Percentiles rank a stretch among this genome's conserved stretches.
These are phyloP conservation scores for Ophiostoma ulmi DNA, from an alignment of 2,329 filamentous ascomycete species.

Conservation along the genomic window DNA sequence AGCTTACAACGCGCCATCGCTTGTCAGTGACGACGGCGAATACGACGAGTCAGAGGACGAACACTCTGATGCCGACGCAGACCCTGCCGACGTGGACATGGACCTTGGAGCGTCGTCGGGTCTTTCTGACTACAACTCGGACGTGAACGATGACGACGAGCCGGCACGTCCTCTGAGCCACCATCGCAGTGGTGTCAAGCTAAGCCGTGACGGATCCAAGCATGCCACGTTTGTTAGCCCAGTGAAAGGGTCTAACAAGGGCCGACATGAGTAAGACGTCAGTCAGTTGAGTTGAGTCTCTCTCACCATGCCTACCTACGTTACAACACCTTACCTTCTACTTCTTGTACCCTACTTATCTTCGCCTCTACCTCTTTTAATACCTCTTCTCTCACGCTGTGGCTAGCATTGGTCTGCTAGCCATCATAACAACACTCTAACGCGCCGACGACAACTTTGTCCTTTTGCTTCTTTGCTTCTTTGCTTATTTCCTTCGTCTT, in stretches of 20 bases:
- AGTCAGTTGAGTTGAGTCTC: too few species aligned
- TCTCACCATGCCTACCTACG: neutral
- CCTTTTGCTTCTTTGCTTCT: neutral
- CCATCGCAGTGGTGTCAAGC: slow-evolving; percentile 41
- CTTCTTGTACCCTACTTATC: slow-evolving; percentile 22
- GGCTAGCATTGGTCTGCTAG: neutral
- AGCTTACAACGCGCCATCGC: slow-evolving; percentile 71
- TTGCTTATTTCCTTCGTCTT: neutral
- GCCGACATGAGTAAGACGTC: slow-evolving; percentile 32
- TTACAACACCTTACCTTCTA: neutral
- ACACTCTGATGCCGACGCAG: slow-evolving; percentile 50
- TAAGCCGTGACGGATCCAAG: slow-evolving; percentile 52
- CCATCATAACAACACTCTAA: neutral
- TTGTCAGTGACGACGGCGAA: slow-evolving; percentile 76
- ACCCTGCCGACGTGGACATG: slow-evolving; percentile 54
- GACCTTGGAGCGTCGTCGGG: slow-evolving; percentile 48
- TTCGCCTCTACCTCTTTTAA: slow-evolving; percentile 18
- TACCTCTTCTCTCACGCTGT: neutral
- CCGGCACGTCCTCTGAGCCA: slow-evolving; percentile 41
- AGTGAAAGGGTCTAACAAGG: slow-evolving; percentile 40
- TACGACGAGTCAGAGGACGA: slow-evolving; percentile 68
- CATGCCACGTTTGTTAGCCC: slow-evolving; percentile 53
- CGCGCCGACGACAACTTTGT: slow-evolving; percentile 16
- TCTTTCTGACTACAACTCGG: slow-evolving; percentile 57
- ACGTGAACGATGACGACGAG: slow-evolving; percentile 46